Base-by-base conservation (phyloP, 1,139 yeast species). In the Suzukiozyma palmioleophila region DNA sequence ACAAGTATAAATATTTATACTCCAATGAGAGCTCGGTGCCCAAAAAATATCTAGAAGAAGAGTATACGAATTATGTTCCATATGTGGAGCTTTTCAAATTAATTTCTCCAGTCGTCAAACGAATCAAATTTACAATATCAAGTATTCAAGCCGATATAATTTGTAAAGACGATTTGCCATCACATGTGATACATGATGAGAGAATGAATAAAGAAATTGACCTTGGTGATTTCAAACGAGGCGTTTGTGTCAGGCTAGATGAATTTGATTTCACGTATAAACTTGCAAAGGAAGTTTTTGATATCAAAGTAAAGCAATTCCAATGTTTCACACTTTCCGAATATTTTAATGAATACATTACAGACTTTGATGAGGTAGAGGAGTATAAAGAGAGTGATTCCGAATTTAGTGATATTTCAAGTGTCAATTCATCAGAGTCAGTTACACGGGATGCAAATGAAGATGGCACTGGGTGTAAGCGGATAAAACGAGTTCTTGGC, bases 101-200 rank as follows among this genome's bases (percentile, higher is more conserved):
- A 0, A 39, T 70, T 2, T 76, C 77, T 0, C 34, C 50, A 0
- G 47, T 56, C 30, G 37, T 71, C 3, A 48, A 58, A 2, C 50
- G 60, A 2, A 46, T 67, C 8, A 61, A 57, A 43, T 39, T 64
- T 18, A 54, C 53, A 16, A 45, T 67, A 10, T 43, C 59, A 3
- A 50, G 56, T 15, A 37, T 69, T 14, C 65, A 63, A 40, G 56
- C 64, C 1, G 71, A 67, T 41, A 54, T 71, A 11, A 57, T 67
- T 13, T 69, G 75, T 44, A 69, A 69, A 40, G 77, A 71, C 43
- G 65, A 66, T 4, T 52, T 72, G 14, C 77, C 77, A 0, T 55
- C 59, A 37, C 65, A 63, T 38, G 44, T 45, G 1, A 49, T 64
- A 9, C 50, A 38, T 32, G 70, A 66, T 36, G 52, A 53, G 2